Percentiles rank a stretch among this genome's conserved stretches.
phyloP scores from a whole-genome alignment of 768 basidiomycete species.

The Boletus huronensis region DNA sequence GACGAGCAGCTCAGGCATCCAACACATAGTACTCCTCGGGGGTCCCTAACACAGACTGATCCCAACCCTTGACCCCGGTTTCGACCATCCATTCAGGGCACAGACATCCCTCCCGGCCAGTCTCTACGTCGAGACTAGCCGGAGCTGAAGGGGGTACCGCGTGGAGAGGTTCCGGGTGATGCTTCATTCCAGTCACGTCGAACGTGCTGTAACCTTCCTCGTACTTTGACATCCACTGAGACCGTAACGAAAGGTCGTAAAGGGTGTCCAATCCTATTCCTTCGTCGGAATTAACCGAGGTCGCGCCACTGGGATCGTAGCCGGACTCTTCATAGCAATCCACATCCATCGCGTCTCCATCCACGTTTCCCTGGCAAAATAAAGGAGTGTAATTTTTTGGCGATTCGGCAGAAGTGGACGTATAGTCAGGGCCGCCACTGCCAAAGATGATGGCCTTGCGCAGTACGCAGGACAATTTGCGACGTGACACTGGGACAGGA shows the following conservation, averaged over 20 bases:
- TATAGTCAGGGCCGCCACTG: neutral
- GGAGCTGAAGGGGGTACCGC: neutral
- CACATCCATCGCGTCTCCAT: neutral
- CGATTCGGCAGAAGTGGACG: neutral
- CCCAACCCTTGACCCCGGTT: constrained; percentile 14
- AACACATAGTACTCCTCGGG: neutral
- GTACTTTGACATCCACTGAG: constrained; percentile 14
- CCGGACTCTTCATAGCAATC: neutral
- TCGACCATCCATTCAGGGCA: constrained; percentile 26
- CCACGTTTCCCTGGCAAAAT: neutral
- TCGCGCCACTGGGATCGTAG: neutral
- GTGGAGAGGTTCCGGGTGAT: neutral
- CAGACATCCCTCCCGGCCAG: constrained; percentile 12
- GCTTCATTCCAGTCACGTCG: neutral
- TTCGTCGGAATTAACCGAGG: neutral
- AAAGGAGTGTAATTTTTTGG: neutral
- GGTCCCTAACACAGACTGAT: neutral
- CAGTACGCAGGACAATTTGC: neutral
- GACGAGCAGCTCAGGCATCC: constrained; percentile 1
- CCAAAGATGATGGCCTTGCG: neutral
- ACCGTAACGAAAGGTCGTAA: constrained; percentile 5
- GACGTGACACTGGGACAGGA: neutral
- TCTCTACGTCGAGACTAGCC: neutral
- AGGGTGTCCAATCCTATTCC: constrained; percentile 1
- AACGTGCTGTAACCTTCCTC: constrained; percentile 6